Percentiles rank a stretch among this genome's conserved stretches.
phyloP scores from a whole-genome alignment of 768 basidiomycete species.

The Pisolithus tinctorius region DNA sequence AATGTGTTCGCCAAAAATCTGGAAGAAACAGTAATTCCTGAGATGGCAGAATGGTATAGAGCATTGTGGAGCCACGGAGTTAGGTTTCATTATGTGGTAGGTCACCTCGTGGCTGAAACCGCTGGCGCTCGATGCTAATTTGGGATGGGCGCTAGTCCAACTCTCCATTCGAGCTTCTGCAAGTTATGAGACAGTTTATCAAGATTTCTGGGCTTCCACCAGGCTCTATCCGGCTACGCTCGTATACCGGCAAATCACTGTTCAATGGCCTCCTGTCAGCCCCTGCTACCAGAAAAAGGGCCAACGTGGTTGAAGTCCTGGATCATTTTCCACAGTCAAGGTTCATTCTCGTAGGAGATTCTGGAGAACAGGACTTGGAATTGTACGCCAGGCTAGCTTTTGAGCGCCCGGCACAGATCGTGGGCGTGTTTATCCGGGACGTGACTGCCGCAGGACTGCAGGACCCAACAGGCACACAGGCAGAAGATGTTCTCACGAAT shows the following conservation, averaged over 20 bases:
- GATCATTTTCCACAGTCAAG: slow-evolving; percentile 63
- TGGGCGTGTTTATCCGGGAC: slow-evolving; percentile 81
- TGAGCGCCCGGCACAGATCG: slow-evolving; percentile 61
- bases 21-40: slow-evolving; percentile 70
- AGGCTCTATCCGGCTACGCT: slow-evolving; percentile 75
- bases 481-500: background rate
- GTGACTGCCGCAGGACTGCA: slow-evolving; percentile 42
- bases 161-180: slow-evolving; percentile 78
- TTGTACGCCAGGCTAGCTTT: slow-evolving; percentile 74
- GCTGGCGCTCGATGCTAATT: background rate
- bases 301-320: slow-evolving; percentile 71
- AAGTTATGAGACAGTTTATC: slow-evolving; percentile 74
- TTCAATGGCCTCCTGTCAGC: slow-evolving; percentile 80
- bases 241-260: slow-evolving; percentile 78
- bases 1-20: slow-evolving; percentile 90
- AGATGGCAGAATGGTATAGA: slow-evolving; percentile 76
- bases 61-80: slow-evolving; percentile 65
- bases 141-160: slow-evolving; percentile 57
- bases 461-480: slow-evolving; percentile 54
- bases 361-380: slow-evolving; percentile 93
- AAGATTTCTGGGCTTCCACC: slow-evolving; percentile 58
- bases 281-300: slow-evolving; percentile 77
- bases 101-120: slow-evolving; percentile 22
- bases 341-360: slow-evolving; percentile 87
- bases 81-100: slow-evolving; percentile 83